Evolutionary conservation across 805 yeast species (phyloP), one percentile per base, ranked within the genome.

Genomic region (Blastobotrys attinorum): DNA sequence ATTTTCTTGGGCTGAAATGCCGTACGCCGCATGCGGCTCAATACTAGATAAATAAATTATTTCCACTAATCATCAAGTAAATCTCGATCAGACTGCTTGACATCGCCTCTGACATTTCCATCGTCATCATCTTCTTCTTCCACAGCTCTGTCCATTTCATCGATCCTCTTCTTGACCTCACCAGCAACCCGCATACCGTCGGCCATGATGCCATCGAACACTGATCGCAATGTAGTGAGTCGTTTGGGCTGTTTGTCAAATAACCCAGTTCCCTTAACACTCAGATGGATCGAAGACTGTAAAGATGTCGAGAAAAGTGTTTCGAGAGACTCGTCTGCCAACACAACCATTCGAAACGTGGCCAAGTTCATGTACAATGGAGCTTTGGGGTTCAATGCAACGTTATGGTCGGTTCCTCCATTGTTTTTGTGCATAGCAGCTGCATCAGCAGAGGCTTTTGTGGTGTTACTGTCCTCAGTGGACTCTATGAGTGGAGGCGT

Each of bases 321-420:
- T 61, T 92, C 97, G 53, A 87, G 83, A 0, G 96, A 84, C 56
- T 88, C 97, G 60, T 89, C 96, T 0, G 97, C 97, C 4, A 90
- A 67, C 4, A 92, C 67, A 1, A 92, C 94, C 98, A 90, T 90
- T 49, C 97, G 70, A 65, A 90, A 90, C 0, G 96, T 88, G 0
- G 97, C 86, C 15, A 87, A 66, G 42, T 83, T 84, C 42, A 89
- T 71, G 46, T 67, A 77, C 7, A 81, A 77, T 1, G 95, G 95
- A 25, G 80, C 75, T 25, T 75, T 71, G 2, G 96, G 96, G 57
- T 87, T 85, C 31, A 87, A 65, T 0, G 95, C 96, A 3, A 78
- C 85, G 57, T 88, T 87, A 39, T 86, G 87, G n/a, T n/a, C n/a
- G n/a, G n/a, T n/a, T n/a, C n/a, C n/a, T n/a, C n/a, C n/a, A 22